phyloP scores from a whole-genome alignment of 768 basidiomycete species.

The Suillus occidentalis region DNA sequence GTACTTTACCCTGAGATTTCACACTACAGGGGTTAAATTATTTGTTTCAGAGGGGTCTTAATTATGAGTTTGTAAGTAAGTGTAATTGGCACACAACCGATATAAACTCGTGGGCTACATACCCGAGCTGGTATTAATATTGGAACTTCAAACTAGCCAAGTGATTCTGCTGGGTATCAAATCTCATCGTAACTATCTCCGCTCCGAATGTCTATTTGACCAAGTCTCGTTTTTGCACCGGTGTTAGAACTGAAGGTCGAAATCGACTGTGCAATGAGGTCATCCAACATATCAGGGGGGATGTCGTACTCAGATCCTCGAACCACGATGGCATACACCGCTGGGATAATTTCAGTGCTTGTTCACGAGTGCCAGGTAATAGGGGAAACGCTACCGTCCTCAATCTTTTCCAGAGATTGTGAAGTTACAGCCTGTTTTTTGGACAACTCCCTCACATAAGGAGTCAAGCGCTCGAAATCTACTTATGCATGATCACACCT shows the following conservation, averaged over 20 bases:
- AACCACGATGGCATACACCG: conserved; percentile 70
- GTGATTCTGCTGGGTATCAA: conserved; percentile 6
- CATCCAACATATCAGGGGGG: conserved; percentile 65
- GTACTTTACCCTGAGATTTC: not conserved
- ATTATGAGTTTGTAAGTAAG: no score
- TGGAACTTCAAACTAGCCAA: not conserved
- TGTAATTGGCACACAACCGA: not conserved
- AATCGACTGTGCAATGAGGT: conserved; percentile 57
- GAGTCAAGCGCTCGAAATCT: conserved; percentile 82
- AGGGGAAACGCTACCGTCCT: conserved; percentile 63
- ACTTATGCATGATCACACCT: conserved; percentile 7
- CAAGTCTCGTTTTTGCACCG: conserved; percentile 18
- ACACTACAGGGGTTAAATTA: not conserved
- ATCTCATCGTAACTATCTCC: conserved; percentile 29
- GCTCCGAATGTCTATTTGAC: conserved; percentile 18
- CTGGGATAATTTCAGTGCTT: conserved; percentile 36
- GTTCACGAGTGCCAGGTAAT: not conserved
- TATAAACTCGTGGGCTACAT: not conserved
- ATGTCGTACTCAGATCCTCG: conserved; percentile 74
- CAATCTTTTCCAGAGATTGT: conserved; percentile 92
- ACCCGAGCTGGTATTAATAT: not conserved
- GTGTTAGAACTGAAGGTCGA: conserved; percentile 27
- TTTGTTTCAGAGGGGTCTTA: not conserved
- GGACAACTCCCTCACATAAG: conserved; percentile 66
- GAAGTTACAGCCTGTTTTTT: conserved; percentile 89